These are phyloP conservation scores for Parietaria judaica DNA, from an alignment of 306 rosid genomes.

Conservation along the genomic window DNA sequence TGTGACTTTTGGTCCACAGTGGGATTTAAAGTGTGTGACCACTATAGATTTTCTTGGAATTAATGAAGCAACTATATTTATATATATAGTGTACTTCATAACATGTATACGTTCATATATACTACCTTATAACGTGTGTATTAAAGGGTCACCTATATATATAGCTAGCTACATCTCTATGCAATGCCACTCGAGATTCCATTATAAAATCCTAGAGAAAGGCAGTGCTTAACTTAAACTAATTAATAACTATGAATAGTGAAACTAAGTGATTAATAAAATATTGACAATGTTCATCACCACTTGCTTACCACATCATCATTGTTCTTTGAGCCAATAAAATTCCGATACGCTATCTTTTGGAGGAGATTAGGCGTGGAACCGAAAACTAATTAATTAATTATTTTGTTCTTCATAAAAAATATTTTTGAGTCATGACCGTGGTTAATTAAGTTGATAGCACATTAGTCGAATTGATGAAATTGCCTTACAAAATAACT, in stretches of 20 bases:
- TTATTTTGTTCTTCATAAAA: too few species aligned
- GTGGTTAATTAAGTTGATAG: too few species aligned
- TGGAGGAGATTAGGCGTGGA: too few species aligned
- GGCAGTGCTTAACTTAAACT: background rate
- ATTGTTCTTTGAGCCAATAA: too few species aligned
- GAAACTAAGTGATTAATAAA: background rate
- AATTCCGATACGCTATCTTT: too few species aligned
- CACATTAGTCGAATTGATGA: too few species aligned
- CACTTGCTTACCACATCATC: too few species aligned
- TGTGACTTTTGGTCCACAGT: conserved; percentile 11
- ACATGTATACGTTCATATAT: background rate
- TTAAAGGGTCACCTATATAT: too few species aligned
- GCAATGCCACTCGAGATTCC: conserved; percentile 4
- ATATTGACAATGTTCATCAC: too few species aligned
- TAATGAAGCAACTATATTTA: conserved; percentile 1
- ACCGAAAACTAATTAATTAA: too few species aligned
- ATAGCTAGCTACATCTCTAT: background rate
- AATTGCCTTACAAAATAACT: too few species aligned
- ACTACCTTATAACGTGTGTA: background rate
- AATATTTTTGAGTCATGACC: too few species aligned
- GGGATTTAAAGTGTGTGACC: conserved; percentile 7
- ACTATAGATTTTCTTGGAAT: conserved; percentile 6
- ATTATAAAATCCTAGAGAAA: background rate
- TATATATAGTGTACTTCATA: background rate
- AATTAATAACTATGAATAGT: background rate